phyloP scores from a whole-genome alignment of 2,329 filamentous ascomycete species.

The Fusarium gaditjirri region DNA sequence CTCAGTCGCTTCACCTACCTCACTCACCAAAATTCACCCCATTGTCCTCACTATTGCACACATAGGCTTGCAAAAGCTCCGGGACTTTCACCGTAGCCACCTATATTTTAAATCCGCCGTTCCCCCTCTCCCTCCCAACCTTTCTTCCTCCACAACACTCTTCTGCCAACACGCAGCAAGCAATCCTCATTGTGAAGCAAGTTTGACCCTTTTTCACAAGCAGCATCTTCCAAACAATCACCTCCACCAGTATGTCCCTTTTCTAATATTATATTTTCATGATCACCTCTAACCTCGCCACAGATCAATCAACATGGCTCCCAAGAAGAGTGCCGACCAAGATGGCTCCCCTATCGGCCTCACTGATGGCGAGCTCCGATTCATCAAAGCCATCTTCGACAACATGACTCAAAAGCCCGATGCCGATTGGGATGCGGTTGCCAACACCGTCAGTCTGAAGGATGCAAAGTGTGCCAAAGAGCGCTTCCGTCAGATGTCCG shows the following conservation, averaged over 20 bases:
- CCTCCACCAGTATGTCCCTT: conserved; percentile 2
- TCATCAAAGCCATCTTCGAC: conserved; percentile 56
- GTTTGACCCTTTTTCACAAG: background rate
- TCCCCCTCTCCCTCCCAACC: background rate
- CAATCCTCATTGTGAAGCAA: background rate
- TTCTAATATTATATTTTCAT: background rate
- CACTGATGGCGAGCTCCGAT: conserved; percentile 51
- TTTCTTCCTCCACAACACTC: conserved; percentile 20
- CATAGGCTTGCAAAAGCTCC: background rate
- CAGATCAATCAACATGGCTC: conserved; percentile 43
- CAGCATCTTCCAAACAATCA: background rate
- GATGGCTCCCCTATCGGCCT: conserved; percentile 41
- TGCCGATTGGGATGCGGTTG: conserved; percentile 55
- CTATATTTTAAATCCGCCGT: conserved; percentile 1
- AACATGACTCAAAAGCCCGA: conserved; percentile 55
- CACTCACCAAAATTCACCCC: background rate
- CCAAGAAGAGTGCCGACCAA: conserved; percentile 46
- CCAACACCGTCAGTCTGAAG: conserved; percentile 50
- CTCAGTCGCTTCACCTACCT: background rate
- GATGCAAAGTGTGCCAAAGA: conserved; percentile 56
- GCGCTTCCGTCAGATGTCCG: conserved; percentile 54
- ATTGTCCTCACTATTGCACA: background rate
- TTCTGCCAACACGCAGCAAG: background rate
- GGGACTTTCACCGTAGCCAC: background rate
- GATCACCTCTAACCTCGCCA: conserved; percentile 2